Evolutionary conservation across 257 asterid species (phyloP).

Genomic region (Echites panduratus): DNA sequence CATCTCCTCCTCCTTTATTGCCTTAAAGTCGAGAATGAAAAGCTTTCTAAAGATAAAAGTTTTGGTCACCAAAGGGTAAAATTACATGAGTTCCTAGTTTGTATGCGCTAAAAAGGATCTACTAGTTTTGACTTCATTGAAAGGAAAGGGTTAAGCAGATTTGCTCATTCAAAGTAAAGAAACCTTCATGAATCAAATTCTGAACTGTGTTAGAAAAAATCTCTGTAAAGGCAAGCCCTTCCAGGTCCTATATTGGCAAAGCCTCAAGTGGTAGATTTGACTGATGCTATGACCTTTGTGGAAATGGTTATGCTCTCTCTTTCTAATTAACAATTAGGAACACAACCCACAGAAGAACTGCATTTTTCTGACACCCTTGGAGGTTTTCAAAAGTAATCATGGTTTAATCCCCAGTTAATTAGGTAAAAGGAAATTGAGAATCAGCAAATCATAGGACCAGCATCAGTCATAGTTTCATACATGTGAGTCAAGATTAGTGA

Average conservation of each 20-base stretch:
- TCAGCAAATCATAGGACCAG: neutral
- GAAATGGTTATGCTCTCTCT: neutral
- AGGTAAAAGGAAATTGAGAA: neutral
- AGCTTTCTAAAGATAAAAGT: neutral
- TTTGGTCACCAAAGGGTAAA: neutral
- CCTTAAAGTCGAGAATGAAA: neutral
- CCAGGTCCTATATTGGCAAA: neutral
- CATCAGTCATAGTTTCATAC: neutral
- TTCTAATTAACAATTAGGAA: neutral
- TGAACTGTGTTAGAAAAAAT: neutral
- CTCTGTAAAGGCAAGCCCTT: neutral
- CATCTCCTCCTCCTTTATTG: too few species aligned
- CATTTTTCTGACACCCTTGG: neutral
- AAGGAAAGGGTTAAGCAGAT: neutral
- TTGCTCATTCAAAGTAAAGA: neutral
- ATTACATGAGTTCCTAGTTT: neutral
- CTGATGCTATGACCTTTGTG: neutral
- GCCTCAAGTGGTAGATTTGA: neutral
- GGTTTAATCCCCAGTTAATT: neutral
- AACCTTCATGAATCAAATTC: neutral
- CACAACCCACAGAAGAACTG: neutral
- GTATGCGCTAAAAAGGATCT: neutral
- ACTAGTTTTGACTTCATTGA: neutral
- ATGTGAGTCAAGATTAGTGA: neutral
- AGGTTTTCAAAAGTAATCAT: neutral